These are phyloP conservation scores for Monosporascus sp. DNA, from an alignment of 2,329 filamentous ascomycete genomes.

Conservation along the genomic window DNA sequence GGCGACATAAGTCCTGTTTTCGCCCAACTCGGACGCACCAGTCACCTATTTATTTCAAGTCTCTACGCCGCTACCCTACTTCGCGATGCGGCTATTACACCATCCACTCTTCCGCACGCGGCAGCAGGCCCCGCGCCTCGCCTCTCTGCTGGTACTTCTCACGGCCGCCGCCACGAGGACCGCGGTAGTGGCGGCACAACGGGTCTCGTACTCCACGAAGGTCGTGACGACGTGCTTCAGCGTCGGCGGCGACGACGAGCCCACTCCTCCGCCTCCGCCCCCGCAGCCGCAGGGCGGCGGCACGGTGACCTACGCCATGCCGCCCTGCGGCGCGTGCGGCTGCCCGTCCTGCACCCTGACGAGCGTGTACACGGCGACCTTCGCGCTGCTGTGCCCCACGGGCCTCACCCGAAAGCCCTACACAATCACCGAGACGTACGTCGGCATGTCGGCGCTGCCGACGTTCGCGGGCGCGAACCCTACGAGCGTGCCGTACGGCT, in stretches of 20 bases:
- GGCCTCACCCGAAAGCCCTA: constrained; percentile 9
- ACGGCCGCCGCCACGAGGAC: too few species aligned
- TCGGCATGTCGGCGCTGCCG: constrained; percentile 15
- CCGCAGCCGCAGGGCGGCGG: background rate
- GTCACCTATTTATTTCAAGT: too few species aligned
- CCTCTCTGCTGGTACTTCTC: too few species aligned
- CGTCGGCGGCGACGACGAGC: background rate
- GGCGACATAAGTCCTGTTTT: too few species aligned
- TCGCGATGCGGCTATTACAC: too few species aligned
- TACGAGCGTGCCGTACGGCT: constrained; percentile 15
- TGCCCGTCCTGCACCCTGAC: constrained; percentile 14
- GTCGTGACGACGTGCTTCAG: background rate
- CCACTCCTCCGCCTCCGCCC: background rate
- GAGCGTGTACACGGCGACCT: constrained; percentile 13
- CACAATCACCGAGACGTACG: constrained; percentile 17
- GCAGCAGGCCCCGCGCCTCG: too few species aligned
- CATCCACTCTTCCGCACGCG: too few species aligned
- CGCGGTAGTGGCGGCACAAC: background rate
- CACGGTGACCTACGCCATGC: constrained; percentile 11
- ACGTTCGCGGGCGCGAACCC: constrained; percentile 4
- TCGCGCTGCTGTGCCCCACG: constrained; percentile 5
- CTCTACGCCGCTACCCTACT: too few species aligned
- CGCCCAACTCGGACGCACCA: too few species aligned
- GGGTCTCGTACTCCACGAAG: background rate
- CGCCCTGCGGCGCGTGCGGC: constrained; percentile 10